Conservation (phyloP, 2,329 filamentous ascomycete genomes). For the Ceratocystis huliohia region DNA sequence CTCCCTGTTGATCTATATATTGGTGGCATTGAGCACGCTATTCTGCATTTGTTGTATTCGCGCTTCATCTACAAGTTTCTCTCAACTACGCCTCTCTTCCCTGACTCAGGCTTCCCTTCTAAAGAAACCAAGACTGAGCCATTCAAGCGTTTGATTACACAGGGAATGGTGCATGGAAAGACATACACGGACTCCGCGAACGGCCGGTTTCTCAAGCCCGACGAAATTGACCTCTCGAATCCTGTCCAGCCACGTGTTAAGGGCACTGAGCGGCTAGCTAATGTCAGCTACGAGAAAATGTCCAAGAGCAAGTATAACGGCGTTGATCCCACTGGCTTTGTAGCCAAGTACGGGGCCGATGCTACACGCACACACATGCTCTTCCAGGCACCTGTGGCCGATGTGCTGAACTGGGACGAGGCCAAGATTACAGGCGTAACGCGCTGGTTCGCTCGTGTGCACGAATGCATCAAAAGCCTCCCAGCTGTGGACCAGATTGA, state of each 20-base stretch:
- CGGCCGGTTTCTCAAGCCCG: conserved; percentile 62
- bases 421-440: conserved; percentile 68
- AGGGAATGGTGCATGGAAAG: conserved; percentile 87
- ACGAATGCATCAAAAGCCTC: conserved; percentile 31
- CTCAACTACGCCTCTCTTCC: conserved; percentile 41
- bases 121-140: conserved; percentile 44
- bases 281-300: conserved; percentile 76
- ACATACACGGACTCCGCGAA: conserved; percentile 64
- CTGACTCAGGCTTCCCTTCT: conserved; percentile 28
- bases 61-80: conserved; percentile 86
- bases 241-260: conserved; percentile 47
- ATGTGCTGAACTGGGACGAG: conserved; percentile 81
- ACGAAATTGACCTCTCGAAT: conserved; percentile 55
- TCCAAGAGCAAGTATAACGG: conserved; percentile 91
- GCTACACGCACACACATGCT: conserved; percentile 75
- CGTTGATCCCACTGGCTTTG: conserved; percentile 64
- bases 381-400: conserved; percentile 73
- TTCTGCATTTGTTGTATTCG: conserved; percentile 76
- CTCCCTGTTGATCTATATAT: conserved; percentile 81
- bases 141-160: conserved; percentile 69
- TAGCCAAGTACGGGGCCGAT: conserved; percentile 66
- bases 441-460: conserved; percentile 61
- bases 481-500: neutral
- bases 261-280: conserved; percentile 45
- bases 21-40: conserved; percentile 81